Evolutionary conservation across 2,329 filamentous ascomycete species (phyloP), one percentile per base, ranked within the genome.

Genomic region (Pseudocercospora musae): DNA sequence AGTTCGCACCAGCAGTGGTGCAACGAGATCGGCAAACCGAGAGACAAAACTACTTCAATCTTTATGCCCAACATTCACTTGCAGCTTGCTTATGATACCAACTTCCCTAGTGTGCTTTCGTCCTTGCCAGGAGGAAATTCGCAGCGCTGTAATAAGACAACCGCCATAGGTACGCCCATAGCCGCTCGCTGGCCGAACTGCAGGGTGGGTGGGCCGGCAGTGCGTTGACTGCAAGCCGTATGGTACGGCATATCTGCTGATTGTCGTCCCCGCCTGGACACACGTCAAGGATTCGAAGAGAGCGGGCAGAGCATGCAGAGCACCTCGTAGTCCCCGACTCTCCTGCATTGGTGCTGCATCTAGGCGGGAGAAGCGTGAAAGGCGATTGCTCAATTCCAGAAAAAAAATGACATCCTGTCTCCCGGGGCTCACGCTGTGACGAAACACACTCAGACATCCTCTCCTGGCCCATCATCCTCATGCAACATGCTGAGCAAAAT

Each of bases 51-150:
- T 27, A 23, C 46, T 27, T 15, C 46, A 23, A 50, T 21, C 25
- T 49, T 60, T 25, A 27, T 60, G 58, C 50, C 58, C 58, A 49
- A 60, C 42, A 60, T 21, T 49, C 46, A 49, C 46, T 21, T 9
- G 5, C 46, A 9, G 6, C 5, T 6, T 44, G 13, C n/a, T n/a
- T n/a, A n/a, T n/a, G 11, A 44, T 18, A n/a, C n/a, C 3, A 13
- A 42, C n/a, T n/a, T n/a, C n/a, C n/a, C n/a, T n/a, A n/a, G n/a
- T 42, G 11, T 42, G 37, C 37, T 42, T 4, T 6, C 9, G 29
- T 4, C 5, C 29, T 2, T 31, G 8, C 29, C 29, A 31, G 29
- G 4, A 8, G 25, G n/a, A 27, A 27, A 27, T 27, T 27, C 25
- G 25, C 25, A 27, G 25, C 3, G 25, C 31, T 33, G 31, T 33